Percentiles rank a stretch among this genome's conserved stretches.
These are phyloP conservation scores for Viola odorata DNA, from an alignment of 345 rosid genomes.

Conservation along the genomic window DNA sequence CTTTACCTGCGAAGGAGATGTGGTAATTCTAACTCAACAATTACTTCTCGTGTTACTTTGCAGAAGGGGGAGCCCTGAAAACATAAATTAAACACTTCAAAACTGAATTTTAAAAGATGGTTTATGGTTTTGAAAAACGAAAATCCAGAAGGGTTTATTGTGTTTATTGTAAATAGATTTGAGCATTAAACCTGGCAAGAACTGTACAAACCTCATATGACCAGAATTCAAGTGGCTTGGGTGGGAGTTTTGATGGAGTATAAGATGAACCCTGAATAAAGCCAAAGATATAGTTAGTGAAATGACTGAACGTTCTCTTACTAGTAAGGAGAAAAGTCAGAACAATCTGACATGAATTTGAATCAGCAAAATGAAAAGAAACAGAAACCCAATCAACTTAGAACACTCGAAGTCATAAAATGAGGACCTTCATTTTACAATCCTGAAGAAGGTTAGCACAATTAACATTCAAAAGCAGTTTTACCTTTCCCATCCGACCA, in stretches of 20 bases:
- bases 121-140: too few relatives aligned
- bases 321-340: background rate
- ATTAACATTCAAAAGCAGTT: conserved; percentile 8
- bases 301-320: background rate
- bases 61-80: conserved; percentile 85
- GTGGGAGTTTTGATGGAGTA: conserved; percentile 72
- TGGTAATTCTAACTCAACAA: conserved; percentile 82
- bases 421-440: background rate
- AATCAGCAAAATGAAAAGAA: background rate
- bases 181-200: background rate
- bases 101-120: background rate
- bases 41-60: conserved; percentile 72
- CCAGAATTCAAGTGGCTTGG: conserved; percentile 84
- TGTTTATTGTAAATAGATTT: too few relatives aligned
- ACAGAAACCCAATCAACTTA: background rate
- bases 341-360: background rate
- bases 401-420: background rate
- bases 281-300: background rate
- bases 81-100: background rate
- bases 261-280: conserved; percentile 64
- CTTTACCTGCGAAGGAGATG: conserved; percentile 65
- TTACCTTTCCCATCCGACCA: conserved; percentile 85
- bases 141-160: too few relatives aligned
- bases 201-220: conserved; percentile 59
- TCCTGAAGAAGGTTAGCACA: background rate